Base-by-base conservation (phyloP, 23 red algal species). In the Gracilaria caudata region DNA sequence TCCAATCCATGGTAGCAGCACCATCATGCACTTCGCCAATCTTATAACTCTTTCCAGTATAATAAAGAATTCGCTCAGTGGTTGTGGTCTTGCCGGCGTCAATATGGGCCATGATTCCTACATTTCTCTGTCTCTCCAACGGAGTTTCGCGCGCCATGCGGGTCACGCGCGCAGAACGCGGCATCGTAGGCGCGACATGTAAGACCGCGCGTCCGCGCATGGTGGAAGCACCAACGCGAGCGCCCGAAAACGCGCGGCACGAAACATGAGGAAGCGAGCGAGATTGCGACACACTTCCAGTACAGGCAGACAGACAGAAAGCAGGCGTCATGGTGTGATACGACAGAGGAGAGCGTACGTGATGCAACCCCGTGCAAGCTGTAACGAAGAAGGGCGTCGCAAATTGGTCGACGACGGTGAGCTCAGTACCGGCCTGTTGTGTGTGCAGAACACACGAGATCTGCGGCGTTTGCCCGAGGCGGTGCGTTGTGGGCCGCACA, bases 11-110 rank as follows among this genome's bases (percentile, higher is more conserved):
- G 26, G 92, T 94, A 13, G 97, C 97, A 35, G 97, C 93, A 24
- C 97, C 97, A 41, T 99, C 97, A 84, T 99, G 97, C 23, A 99
- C 97, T 75, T 99, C 97, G 5, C 97, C 97, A 80, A 99, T 99
- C 57, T 99, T 99, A 71, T 99, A 95, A 40, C 87, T 93, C 74
- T 92, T 95, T 28, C 97, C 97, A 19, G 97, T 99, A 79, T 99
- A 99, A 68, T 93, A 95, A 20, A 99, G 94, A 79, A 99, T 99
- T 45, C 97, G 92, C 79, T 99, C 97, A 17, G 97, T 99, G 53
- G 93, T 95, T 11, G 97, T 99, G 28, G 97, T 99, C 87, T 99
- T 99, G 23, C 97, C 97, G 19, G 97, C 97, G 36, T 95, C 93
- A 51, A 95, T 95, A 54, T 95, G 93, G 12, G 93, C 93, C 77